Evolutionary conservation across 345 rosid species (phyloP).

Genomic region (Isatis tinctoria): DNA sequence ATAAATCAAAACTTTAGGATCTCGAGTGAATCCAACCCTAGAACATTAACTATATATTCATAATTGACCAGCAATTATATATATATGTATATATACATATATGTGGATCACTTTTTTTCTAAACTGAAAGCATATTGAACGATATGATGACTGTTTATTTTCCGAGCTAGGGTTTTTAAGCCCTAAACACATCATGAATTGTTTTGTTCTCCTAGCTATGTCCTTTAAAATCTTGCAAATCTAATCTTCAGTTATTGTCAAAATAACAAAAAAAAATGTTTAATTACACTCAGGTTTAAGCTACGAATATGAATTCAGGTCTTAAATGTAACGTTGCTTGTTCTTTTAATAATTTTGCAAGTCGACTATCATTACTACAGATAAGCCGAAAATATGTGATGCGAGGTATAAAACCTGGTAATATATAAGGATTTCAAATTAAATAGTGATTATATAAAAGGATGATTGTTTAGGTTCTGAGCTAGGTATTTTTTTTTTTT

Average conservation of each 20-base stretch:
- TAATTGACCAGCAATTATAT: neutral
- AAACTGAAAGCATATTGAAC: neutral
- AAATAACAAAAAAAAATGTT: neutral
- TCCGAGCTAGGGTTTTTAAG: neutral
- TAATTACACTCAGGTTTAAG: neutral
- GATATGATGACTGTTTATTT: neutral
- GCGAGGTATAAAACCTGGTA: neutral
- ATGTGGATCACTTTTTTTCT: neutral
- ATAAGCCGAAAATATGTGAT: neutral
- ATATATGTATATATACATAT: neutral
- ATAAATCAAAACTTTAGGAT: neutral
- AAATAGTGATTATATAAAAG: neutral
- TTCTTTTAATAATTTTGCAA: neutral
- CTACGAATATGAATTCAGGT: neutral
- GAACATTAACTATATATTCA: neutral
- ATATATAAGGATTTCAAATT: neutral
- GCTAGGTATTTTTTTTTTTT: neutral
- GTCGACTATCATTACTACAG: neutral
- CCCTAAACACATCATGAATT: neutral
- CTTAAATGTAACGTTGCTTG: neutral
- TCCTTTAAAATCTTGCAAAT: neutral
- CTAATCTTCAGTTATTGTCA: neutral
- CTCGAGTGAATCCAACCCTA: constrained; percentile 7
- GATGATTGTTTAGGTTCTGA: neutral
- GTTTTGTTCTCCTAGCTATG: neutral